phyloP scores from a whole-genome alignment of 106 monocot species.

The Dioscorea alata region DNA sequence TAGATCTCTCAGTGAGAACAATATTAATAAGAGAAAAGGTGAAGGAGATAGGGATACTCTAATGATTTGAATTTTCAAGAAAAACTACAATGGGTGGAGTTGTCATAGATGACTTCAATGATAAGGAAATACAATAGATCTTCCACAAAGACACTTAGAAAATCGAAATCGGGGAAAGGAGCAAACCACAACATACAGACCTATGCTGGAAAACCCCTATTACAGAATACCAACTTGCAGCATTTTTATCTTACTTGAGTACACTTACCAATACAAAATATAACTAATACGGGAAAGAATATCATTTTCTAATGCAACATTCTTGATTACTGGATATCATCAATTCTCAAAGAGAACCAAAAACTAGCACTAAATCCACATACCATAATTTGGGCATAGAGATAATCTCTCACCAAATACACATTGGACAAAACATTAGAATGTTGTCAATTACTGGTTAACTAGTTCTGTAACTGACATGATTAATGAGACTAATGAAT shows the following conservation, averaged over 20 bases:
- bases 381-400: background rate
- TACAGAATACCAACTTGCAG: no score
- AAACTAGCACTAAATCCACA: background rate
- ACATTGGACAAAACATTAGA: background rate
- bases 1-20: no score
- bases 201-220: background rate
- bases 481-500: background rate
- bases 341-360: background rate
- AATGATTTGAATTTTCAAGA: no score
- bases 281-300: background rate
- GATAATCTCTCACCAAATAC: background rate
- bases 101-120: background rate
- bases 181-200: background rate
- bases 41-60: no score
- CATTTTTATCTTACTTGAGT: no score
- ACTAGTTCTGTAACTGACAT: background rate
- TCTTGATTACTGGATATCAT: background rate
- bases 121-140: background rate
- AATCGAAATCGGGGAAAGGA: background rate
- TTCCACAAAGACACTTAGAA: background rate
- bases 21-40: no score
- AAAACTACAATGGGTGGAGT: no score
- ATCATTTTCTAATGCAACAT: background rate
- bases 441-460: no score
- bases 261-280: background rate